Evolutionary conservation across 1,139 yeast species (phyloP).

Genomic region (Hyphopichia pseudoburtonii): DNA sequence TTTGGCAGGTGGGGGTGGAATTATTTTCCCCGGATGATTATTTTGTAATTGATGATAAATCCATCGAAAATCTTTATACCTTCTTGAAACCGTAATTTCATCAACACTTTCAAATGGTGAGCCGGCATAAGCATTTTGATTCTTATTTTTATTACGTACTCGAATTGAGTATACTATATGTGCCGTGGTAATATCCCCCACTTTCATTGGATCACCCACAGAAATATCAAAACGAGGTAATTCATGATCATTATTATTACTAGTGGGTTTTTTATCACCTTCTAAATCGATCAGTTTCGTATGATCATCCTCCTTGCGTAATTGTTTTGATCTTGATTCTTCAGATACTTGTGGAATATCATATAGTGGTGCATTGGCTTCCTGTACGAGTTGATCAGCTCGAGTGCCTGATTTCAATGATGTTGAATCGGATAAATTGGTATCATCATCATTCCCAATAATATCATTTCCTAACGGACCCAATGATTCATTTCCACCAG

Average conservation of each 20-base stretch:
- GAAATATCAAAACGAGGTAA: constrained; percentile 49
- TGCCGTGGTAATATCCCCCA: constrained; percentile 85
- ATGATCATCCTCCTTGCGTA: no score
- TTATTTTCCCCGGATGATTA: constrained; percentile 85
- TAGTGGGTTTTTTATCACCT: constrained; percentile 5
- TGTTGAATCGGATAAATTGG: constrained; percentile 14
- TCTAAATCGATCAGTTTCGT: no score
- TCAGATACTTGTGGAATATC: constrained; percentile 29
- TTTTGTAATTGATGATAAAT: constrained; percentile 82
- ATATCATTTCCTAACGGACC: constrained; percentile 43
- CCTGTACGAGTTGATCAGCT: constrained; percentile 22
- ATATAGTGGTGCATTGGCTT: constrained; percentile 53
- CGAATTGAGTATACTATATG: constrained; percentile 85
- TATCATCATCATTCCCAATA: constrained; percentile 12
- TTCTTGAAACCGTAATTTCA: constrained; percentile 54
- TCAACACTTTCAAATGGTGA: constrained; percentile 12
- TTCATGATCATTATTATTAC: not conserved
- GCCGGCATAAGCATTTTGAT: constrained; percentile 18
- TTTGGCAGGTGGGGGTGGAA: constrained; percentile 97
- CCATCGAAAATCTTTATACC: constrained; percentile 86
- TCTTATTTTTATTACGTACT: constrained; percentile 45
- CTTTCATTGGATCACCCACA: constrained; percentile 89
- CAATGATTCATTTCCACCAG: no score
- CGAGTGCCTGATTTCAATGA: constrained; percentile 15
- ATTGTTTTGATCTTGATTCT: constrained; percentile 11